These are phyloP conservation scores for Tulasnella sp. DNA, from an alignment of 768 basidiomycete species.

Conservation along the genomic window DNA sequence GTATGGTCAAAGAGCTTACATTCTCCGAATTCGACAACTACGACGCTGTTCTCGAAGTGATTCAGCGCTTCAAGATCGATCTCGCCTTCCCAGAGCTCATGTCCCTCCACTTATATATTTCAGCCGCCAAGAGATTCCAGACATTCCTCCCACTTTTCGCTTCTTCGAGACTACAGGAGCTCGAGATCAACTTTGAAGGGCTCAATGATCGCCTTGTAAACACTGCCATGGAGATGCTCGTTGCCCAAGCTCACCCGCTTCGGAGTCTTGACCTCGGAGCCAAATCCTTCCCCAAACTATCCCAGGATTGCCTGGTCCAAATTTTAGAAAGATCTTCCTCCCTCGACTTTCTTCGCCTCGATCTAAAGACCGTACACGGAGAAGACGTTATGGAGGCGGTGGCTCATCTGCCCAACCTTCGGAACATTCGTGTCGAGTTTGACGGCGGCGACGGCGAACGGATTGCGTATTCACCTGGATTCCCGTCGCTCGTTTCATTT, in stretches of 20 bases:
- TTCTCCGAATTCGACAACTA: not conserved
- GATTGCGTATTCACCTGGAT: not conserved
- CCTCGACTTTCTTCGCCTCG: not conserved
- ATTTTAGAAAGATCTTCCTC: not conserved
- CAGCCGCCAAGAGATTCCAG: not conserved
- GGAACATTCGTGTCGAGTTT: not conserved
- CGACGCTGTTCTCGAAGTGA: not conserved
- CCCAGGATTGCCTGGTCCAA: not conserved
- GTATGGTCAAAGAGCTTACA: not conserved
- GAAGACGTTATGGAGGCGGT: not conserved
- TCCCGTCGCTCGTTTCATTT: not conserved
- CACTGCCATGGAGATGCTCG: not conserved
- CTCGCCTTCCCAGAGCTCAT: not conserved
- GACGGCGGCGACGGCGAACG: not conserved
- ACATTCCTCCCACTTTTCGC: not conserved
- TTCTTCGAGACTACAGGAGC: not conserved
- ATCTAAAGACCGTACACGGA: not conserved
- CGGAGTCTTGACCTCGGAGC: not conserved
- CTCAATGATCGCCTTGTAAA: not conserved
- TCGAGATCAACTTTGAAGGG: not conserved
- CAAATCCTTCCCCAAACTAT: not conserved
- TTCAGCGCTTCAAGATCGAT: not conserved
- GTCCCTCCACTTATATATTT: not conserved
- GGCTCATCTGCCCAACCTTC: not conserved
- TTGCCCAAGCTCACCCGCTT: not conserved